Conservation (phyloP, 1,139 yeast species). For the Entelexis sorbosivorans region DNA sequence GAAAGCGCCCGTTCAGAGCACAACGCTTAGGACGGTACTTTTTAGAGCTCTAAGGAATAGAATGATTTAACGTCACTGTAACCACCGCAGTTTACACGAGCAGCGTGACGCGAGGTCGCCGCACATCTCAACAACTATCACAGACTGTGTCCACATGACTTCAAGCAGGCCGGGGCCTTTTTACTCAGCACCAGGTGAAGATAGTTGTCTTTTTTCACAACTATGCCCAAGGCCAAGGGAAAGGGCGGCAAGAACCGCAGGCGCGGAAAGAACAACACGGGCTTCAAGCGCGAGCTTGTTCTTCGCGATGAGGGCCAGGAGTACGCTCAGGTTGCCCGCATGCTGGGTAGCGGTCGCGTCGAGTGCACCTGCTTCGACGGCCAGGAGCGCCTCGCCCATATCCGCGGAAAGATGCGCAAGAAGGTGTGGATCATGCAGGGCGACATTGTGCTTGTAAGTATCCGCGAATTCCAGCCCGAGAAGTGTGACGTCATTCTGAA, state of each 20-base stretch:
- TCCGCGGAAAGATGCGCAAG: slow-evolving; percentile 97
- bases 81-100: no score
- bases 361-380: slow-evolving; percentile 95
- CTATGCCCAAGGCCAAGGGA: slow-evolving; percentile 48
- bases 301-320: slow-evolving; percentile 95
- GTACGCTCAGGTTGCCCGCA: slow-evolving; percentile 94
- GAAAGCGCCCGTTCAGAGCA: no score
- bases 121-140: neutral
- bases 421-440: slow-evolving; percentile 99
- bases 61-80: no score
- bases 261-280: slow-evolving; percentile 96
- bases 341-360: slow-evolving; percentile 96
- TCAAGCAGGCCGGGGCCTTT: neutral
- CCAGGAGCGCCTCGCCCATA: slow-evolving; percentile 85
- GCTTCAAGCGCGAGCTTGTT: slow-evolving; percentile 86
- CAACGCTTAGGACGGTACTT: no score
- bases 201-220: slow-evolving; percentile 6
- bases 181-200: slow-evolving; percentile 1
- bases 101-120: no score
- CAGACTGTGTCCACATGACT: neutral
- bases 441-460: slow-evolving; percentile 87
- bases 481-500: slow-evolving; percentile 97
- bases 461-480: slow-evolving; percentile 97
- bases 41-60: no score
- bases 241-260: slow-evolving; percentile 70